phyloP scores from a whole-genome alignment of 2,329 filamentous ascomycete species.

The Botrytis paeoniae region DNA sequence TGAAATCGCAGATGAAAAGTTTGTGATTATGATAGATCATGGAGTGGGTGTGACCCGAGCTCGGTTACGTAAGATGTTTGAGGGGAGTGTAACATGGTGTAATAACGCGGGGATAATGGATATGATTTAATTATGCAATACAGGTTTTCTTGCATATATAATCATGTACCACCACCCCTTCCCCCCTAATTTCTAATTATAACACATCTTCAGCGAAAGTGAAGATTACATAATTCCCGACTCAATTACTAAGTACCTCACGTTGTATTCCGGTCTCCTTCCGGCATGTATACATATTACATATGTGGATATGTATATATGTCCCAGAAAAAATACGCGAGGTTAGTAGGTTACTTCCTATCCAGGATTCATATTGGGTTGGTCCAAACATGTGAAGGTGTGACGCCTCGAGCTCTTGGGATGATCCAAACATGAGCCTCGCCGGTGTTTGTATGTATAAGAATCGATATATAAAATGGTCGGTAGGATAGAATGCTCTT shows the following conservation, averaged over 20 bases:
- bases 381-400: not conserved
- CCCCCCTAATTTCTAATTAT: not conserved
- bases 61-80: not conserved
- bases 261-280: not conserved
- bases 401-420: not conserved
- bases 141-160: not conserved
- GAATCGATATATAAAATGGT: not conserved
- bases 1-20: not conserved
- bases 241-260: not conserved
- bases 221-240: not conserved
- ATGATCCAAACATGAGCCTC: not conserved
- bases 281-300: not conserved
- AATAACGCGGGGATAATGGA: not conserved
- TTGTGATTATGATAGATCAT: not conserved
- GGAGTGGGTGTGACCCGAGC: not conserved
- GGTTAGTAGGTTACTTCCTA: not conserved
- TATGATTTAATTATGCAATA: not conserved
- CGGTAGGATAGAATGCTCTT: not conserved
- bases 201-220: not conserved
- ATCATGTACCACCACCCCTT: not conserved
- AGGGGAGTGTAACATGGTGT: not conserved
- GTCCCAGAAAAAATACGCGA: not conserved
- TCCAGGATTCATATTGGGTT: not conserved
- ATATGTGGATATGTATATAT: not conserved
- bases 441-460: not conserved